Conservation (phyloP, 352 stramenopile genomes). For the Pythium phragmiticola region DNA sequence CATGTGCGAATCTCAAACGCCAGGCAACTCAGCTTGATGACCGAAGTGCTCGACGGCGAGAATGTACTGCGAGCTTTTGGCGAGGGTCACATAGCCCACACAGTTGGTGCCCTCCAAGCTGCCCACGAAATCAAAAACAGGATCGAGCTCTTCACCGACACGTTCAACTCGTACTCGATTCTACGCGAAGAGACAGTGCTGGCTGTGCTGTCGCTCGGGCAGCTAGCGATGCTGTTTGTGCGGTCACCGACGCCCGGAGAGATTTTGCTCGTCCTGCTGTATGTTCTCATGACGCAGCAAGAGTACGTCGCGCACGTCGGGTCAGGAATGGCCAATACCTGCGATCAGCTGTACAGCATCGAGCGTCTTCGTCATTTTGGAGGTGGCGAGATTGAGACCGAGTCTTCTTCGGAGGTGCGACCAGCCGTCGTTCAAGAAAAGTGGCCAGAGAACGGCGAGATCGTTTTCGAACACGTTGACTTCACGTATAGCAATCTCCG, state of each 20-base stretch:
- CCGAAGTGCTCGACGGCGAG: conserved; percentile 1
- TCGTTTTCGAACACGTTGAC: background rate
- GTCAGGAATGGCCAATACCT: background rate
- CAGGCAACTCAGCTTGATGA: conserved; percentile 4
- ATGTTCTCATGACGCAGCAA: conserved; percentile 1
- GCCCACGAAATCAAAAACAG: background rate
- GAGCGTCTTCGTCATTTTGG: background rate
- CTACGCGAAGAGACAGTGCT: background rate
- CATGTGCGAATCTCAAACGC: background rate
- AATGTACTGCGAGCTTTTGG: conserved; percentile 3
- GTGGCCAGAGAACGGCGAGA: background rate
- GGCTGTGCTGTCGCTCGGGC: background rate
- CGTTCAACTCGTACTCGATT: background rate
- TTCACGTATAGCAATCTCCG: background rate
- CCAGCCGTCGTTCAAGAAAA: background rate
- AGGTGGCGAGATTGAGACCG: background rate
- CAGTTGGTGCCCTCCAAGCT: background rate
- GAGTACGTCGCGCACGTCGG: conserved; percentile 1
- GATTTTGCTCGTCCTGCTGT: conserved; percentile 3
- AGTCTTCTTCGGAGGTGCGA: background rate
- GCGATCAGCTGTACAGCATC: background rate
- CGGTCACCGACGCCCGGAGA: background rate
- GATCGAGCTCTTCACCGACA: background rate
- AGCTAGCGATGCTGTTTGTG: background rate
- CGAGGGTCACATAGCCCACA: background rate